phyloP scores from a whole-genome alignment of 2,329 filamentous ascomycete genomes.

The Penicillium sp. region DNA sequence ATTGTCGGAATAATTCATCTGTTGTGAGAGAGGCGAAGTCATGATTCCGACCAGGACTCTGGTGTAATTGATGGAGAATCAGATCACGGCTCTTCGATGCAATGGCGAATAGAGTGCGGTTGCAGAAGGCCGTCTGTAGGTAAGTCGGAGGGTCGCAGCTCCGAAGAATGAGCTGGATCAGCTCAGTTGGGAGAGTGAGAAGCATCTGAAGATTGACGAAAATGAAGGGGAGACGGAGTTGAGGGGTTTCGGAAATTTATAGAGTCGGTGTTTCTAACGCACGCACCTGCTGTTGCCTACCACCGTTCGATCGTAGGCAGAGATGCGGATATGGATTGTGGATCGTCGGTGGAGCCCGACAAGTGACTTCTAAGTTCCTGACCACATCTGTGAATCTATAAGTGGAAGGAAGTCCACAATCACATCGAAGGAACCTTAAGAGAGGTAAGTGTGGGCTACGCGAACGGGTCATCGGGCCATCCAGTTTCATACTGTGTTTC shows the following conservation, averaged over 20 bases:
- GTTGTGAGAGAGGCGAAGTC: slow-evolving; percentile 18
- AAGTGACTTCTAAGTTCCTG: not conserved
- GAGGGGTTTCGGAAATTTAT: not conserved
- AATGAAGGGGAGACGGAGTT: not conserved
- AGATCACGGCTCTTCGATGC: slow-evolving; percentile 34
- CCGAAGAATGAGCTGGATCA: slow-evolving; percentile 38
- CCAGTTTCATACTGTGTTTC: too few species aligned
- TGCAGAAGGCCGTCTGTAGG: slow-evolving; percentile 37
- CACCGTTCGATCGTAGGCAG: not conserved
- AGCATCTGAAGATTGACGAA: slow-evolving; percentile 22
- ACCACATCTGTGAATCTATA: not conserved
- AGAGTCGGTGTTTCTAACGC: not conserved
- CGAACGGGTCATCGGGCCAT: not conserved
- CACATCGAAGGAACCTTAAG: not conserved
- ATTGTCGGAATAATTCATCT: slow-evolving; percentile 29
- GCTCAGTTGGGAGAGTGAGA: slow-evolving; percentile 37
- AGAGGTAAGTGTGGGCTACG: not conserved
- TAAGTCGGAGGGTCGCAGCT: slow-evolving; percentile 34
- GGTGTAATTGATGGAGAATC: slow-evolving; percentile 34
- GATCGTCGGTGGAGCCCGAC: not conserved
- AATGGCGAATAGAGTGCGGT: slow-evolving; percentile 34
- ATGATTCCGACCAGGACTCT: slow-evolving; percentile 31
- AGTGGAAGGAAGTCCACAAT: not conserved
- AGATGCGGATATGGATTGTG: not conserved
- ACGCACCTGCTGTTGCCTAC: slow-evolving; percentile 5